Base-by-base conservation (phyloP, 148 eudicot genomes). In the Vaccinium macrocarpon region DNA sequence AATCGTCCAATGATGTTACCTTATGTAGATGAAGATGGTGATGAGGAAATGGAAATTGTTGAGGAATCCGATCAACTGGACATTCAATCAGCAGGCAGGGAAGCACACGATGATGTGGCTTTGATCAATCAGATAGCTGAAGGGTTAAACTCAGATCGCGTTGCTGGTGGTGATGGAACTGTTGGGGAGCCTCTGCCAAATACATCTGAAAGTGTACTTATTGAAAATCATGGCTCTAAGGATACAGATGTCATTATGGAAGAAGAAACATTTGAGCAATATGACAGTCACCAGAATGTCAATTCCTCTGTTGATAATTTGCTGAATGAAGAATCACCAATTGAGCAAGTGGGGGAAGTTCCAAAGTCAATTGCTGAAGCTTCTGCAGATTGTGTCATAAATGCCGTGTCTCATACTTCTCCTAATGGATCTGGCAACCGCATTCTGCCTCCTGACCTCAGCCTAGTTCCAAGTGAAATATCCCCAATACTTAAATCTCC, bases 31-130 rank as follows among this genome's bases (percentile, higher is more conserved):
- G 93, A 92, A 81, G 99, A 97, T 49, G 93, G 95, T 82, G 99
- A 97, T 85, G 95, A 88, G 83, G 96, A 90, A 86, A 97, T 97
- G 99, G 99, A 97, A 87, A 92, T 97, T 86, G 96, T 92, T 62
- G 92, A 93, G 76, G 92, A 89, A 81, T 91, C 91, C 78, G 96
- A 86, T 55, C 87, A 89, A 89, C 85, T 79, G 79, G 80, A 80
- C 78, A 82, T 81, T 49, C 86, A 83, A 62, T 77, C 85, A 86
- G 84, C 79, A 83, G 84, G 75, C 46, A 82, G 74, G 85, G 87
- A 82, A 49, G 68, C 66, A 80, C 79, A 64, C 72, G 87, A 53
- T 68, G 48, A 79, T 38, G 5, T 76, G 29, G 87, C 84, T 83
- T 73, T 27, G 80, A 82, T 42, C 55, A 35, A 70, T 57, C 76